Base-by-base conservation (phyloP, 2,329 filamentous ascomycete species). In the Xylaria polymorpha region DNA sequence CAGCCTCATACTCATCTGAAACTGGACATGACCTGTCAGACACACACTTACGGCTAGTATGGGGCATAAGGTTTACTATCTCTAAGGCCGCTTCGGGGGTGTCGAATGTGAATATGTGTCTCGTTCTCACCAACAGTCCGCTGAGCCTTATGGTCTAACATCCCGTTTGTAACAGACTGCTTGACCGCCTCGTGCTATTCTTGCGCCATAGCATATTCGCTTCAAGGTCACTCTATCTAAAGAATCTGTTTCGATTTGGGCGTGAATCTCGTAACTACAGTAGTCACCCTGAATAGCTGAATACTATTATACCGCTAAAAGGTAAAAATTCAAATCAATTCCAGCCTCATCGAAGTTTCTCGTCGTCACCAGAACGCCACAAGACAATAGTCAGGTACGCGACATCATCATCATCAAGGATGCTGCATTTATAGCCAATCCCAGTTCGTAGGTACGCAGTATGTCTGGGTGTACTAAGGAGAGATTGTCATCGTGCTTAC, bases 401-500 rank as follows among this genome's bases (percentile, higher is more conserved):
- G 39, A 22, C 37, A 29, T 60, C 46, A 29, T 44, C 44, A 29
- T 60, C 37, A 29, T 53, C 46, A 29, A 60, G 43, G 43, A 22
- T 60, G 25, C n/a, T n/a, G 15, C 32, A 22, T 41, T 25, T 22
- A n/a, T 35, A 53, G 46, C 37, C 56, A 53, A 60, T 59, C 62
- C 22, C n/a, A 25, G 35, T 10, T n/a, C 12, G 25, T 29, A 51
- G 25, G 2, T 29, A 29, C 25, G 25, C 25, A 29, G 15, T 10
- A 51, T 18, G 25, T 15, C 22, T 50, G 7, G 50, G 46, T 7
- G 46, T 25, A 50, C 20, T 15, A 15, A 15, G 2, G 22, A 25
- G 4, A 4, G 25, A 53, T 53, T 53, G 7, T 10, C 15, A 8
- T 25, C 9, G 5, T 18, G 48, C 25, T 51, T 32, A 35, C 50